A percentile compares a stretch with the other conserved stretches of the same genome.
Evolutionary conservation across 2,329 filamentous ascomycete genomes (phyloP).

Genomic region (Penicillium hordei): DNA sequence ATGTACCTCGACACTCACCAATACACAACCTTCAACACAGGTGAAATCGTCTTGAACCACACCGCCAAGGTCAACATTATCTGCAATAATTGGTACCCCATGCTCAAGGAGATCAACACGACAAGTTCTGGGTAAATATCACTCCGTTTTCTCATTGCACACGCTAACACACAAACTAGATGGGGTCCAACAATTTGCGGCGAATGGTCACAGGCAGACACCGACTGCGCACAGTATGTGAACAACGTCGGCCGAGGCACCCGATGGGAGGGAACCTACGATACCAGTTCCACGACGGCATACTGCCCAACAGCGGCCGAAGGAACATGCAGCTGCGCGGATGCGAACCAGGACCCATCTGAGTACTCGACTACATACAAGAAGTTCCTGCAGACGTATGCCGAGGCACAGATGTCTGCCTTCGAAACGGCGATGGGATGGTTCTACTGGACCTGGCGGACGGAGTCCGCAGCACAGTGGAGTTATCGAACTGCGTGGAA

Average conservation of each 20-base stretch:
- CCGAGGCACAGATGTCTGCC: slow-evolving; percentile 90
- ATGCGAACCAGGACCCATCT: slow-evolving; percentile 71
- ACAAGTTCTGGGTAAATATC: slow-evolving; percentile 61
- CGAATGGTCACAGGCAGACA: slow-evolving; percentile 97
- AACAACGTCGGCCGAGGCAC: slow-evolving; percentile 88
- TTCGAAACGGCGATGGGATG: slow-evolving; percentile 95
- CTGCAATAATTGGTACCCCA: slow-evolving; percentile 80
- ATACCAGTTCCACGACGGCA: slow-evolving; percentile 66
- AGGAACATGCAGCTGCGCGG: slow-evolving; percentile 68
- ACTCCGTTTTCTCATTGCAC: background rate
- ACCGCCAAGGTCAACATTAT: slow-evolving; percentile 81
- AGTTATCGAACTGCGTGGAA: slow-evolving; percentile 66
- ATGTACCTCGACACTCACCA: slow-evolving; percentile 96
- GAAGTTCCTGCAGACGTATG: slow-evolving; percentile 82
- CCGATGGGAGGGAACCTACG: slow-evolving; percentile 85
- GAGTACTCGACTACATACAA: slow-evolving; percentile 75
- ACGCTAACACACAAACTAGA: slow-evolving; percentile 29
- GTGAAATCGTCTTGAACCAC: slow-evolving; percentile 80
- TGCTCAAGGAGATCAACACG: slow-evolving; percentile 71
- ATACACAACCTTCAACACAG: slow-evolving; percentile 95
- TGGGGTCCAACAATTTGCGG: slow-evolving; percentile 94
- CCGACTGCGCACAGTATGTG: slow-evolving; percentile 82
- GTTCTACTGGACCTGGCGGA: slow-evolving; percentile 99
- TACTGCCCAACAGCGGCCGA: slow-evolving; percentile 66
- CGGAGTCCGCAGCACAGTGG: slow-evolving; percentile 84